These are phyloP conservation scores for Solanum phureja DNA, from an alignment of 257 asterid species.

Conservation along the genomic window DNA sequence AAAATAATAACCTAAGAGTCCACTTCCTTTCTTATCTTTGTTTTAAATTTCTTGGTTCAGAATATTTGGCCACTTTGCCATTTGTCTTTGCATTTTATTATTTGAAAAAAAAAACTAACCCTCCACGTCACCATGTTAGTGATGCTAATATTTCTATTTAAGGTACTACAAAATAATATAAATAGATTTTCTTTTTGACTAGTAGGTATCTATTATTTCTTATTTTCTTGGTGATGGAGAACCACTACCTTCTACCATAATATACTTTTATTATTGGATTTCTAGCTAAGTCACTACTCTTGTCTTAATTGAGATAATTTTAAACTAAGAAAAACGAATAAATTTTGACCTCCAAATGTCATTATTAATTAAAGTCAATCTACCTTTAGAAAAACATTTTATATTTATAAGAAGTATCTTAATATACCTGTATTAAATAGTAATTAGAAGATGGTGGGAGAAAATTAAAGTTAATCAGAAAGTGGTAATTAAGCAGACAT, in stretches of 20 bases:
- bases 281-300: not conserved
- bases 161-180: not conserved
- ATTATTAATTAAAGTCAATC: not conserved
- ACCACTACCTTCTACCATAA: not conserved
- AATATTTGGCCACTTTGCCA: not conserved
- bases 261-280: not conserved
- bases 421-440: not conserved
- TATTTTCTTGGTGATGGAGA: not conserved
- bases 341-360: not conserved
- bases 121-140: not conserved
- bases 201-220: not conserved
- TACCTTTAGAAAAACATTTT: not conserved
- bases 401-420: not conserved
- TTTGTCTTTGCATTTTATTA: not conserved
- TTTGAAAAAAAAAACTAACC: not conserved
- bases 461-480: not conserved
- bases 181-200: not conserved
- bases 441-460: not conserved
- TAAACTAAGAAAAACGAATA: not conserved
- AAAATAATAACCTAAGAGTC: not conserved
- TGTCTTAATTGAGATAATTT: not conserved
- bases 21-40: not conserved
- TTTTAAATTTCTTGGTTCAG: not conserved
- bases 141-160: not conserved
- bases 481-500: not conserved